phyloP scores from a whole-genome alignment of 176 grass and related monocot species.

The Eragrostis curvula region DNA sequence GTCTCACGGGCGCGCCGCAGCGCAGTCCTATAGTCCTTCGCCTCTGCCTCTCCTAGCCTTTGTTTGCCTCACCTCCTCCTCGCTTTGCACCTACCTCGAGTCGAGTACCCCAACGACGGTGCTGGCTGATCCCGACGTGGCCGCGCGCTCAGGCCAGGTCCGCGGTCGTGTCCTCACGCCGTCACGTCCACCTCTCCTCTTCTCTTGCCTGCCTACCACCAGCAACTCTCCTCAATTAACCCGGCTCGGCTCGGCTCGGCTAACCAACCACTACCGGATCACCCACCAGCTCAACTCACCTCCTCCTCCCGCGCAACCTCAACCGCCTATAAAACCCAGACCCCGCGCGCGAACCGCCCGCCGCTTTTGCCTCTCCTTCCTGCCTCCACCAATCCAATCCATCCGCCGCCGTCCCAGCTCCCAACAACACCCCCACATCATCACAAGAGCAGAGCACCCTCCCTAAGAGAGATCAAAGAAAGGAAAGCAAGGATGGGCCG shows the following conservation, averaged over 20 bases:
- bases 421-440: no score
- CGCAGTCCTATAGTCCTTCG: no score
- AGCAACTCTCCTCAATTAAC: background rate
- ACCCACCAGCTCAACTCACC: no score
- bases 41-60: no score
- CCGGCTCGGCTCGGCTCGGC: no score
- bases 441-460: no score
- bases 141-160: background rate
- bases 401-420: background rate
- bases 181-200: background rate
- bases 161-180: background rate
- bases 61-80: background rate
- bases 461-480: no score
- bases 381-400: background rate
- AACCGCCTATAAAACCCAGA: background rate
- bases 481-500: conserved; percentile 46
- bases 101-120: no score
- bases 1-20: no score
- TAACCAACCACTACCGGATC: background rate
- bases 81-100: background rate
- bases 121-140: no score
- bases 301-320: background rate
- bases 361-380: background rate
- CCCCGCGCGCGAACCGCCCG: background rate
- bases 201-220: background rate